phyloP scores from a whole-genome alignment of 192 early-diverging fungal genomes.

The Thoreauomyces humboldtii region DNA sequence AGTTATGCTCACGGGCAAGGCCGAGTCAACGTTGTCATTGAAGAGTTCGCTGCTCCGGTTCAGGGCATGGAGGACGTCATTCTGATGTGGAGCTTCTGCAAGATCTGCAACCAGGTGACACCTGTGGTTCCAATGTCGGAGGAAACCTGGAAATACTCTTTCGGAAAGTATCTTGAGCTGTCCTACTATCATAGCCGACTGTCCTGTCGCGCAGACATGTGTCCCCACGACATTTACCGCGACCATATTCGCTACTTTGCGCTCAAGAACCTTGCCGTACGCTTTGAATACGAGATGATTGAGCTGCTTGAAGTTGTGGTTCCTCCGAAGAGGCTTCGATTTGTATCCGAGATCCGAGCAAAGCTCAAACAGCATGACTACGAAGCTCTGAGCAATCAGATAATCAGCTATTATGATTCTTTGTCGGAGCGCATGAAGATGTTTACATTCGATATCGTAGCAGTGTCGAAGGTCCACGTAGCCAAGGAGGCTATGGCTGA shows the following conservation, averaged over 20 bases:
- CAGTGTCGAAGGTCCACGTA: constrained; percentile 62
- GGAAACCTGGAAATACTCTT: constrained; percentile 90
- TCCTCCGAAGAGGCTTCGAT: constrained; percentile 66
- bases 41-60: constrained; percentile 54
- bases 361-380: constrained; percentile 76
- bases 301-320: constrained; percentile 67
- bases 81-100: constrained; percentile 87
- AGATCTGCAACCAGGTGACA: constrained; percentile 66
- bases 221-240: constrained; percentile 77
- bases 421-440: constrained; percentile 74
- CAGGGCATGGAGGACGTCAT: constrained; percentile 71
- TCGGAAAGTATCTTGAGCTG: constrained; percentile 95
- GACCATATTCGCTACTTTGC: constrained; percentile 87
- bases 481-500: constrained; percentile 72
- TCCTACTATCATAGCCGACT: constrained; percentile 78
- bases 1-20: constrained; percentile 84
- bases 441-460: constrained; percentile 78
- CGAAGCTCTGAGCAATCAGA: constrained; percentile 57
- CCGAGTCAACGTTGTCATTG: constrained; percentile 73
- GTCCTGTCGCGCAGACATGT: constrained; percentile 65
- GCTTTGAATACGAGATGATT: constrained; percentile 75
- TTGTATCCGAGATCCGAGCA: constrained; percentile 46
- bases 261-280: constrained; percentile 69
- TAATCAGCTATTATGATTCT: constrained; percentile 85
- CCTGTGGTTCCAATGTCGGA: constrained; percentile 77